Conservation (phyloP, 2,329 filamentous ascomycete species). For the Scytalidium lignicola region DNA sequence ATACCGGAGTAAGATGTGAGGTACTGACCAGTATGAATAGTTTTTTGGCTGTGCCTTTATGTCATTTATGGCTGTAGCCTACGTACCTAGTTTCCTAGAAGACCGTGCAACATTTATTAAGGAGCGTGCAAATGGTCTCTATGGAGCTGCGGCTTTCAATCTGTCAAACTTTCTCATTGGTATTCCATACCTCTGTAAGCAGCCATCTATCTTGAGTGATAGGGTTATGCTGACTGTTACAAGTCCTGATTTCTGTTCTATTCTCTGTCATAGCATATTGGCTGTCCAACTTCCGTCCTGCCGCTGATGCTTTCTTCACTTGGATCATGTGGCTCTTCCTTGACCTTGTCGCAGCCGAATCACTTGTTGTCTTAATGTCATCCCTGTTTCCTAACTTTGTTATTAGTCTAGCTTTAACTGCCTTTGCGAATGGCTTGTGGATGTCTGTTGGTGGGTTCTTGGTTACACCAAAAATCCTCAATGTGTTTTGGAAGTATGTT, state of each 20-base stretch:
- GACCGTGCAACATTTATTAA: constrained; percentile 69
- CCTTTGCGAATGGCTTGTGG: constrained; percentile 85
- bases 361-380: constrained; percentile 72
- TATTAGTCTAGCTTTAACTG: constrained; percentile 69
- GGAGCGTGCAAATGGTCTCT: constrained; percentile 77
- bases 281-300: constrained; percentile 69
- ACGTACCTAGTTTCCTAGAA: constrained; percentile 79
- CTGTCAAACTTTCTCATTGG: constrained; percentile 79
- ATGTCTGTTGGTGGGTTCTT: constrained; percentile 84
- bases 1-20: background rate
- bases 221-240: constrained; percentile 8
- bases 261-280: constrained; percentile 77
- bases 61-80: constrained; percentile 79
- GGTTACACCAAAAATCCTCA: constrained; percentile 66
- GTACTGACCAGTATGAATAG: constrained; percentile 16
- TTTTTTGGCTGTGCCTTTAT: constrained; percentile 72
- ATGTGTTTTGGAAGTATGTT: constrained; percentile 80
- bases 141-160: constrained; percentile 68
- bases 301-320: constrained; percentile 62
- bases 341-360: constrained; percentile 76
- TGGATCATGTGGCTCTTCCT: constrained; percentile 84
- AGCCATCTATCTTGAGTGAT: background rate
- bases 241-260: constrained; percentile 65
- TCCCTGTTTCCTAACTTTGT: constrained; percentile 75
- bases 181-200: constrained; percentile 66